These are phyloP conservation scores for Pseudozyma tsukubaensis DNA, from an alignment of 1,284 basidiomycete genomes.

Conservation along the genomic window DNA sequence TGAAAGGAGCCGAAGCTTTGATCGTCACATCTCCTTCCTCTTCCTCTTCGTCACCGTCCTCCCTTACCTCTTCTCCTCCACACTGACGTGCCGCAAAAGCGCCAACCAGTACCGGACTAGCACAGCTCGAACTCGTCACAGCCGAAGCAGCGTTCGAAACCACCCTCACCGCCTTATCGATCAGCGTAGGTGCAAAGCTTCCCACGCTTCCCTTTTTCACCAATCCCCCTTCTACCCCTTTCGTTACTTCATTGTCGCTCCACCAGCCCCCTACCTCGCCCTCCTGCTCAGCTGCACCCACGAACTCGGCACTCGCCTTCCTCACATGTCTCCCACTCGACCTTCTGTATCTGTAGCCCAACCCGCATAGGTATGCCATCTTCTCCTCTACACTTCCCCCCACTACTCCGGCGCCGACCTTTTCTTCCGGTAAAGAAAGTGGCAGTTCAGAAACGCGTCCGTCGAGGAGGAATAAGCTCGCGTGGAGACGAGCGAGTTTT, in stretches of 20 bases:
- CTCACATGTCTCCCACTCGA: conserved; percentile 6
- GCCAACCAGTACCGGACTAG: conserved; percentile 26
- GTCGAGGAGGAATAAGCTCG: conserved; percentile 30
- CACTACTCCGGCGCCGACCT: not conserved
- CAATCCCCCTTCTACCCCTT: not conserved
- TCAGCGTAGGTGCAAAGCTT: conserved; percentile 4
- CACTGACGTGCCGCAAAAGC: conserved; percentile 4
- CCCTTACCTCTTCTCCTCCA: not conserved
- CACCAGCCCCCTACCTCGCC: conserved; percentile 11
- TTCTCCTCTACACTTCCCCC: conserved; percentile 32
- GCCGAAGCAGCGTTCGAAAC: conserved; percentile 21
- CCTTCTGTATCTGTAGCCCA: conserved; percentile 31
- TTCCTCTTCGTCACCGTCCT: conserved; percentile 1
- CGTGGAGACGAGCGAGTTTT: conserved; percentile 40
- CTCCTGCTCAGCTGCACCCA: not conserved
- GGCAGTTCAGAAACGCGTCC: conserved; percentile 15
- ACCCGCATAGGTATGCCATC: conserved; percentile 46
- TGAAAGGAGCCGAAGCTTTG: not conserved
- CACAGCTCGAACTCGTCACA: conserved; percentile 7
- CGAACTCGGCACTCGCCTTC: conserved; percentile 13
- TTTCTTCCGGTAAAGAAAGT: conserved; percentile 15
- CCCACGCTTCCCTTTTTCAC: conserved; percentile 13
- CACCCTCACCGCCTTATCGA: conserved; percentile 13
- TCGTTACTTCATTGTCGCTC: conserved; percentile 8
- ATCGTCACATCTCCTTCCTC: conserved; percentile 17